Conservation (phyloP, 2,329 filamentous ascomycete genomes). For the Cercospora zeae-maydis region DNA sequence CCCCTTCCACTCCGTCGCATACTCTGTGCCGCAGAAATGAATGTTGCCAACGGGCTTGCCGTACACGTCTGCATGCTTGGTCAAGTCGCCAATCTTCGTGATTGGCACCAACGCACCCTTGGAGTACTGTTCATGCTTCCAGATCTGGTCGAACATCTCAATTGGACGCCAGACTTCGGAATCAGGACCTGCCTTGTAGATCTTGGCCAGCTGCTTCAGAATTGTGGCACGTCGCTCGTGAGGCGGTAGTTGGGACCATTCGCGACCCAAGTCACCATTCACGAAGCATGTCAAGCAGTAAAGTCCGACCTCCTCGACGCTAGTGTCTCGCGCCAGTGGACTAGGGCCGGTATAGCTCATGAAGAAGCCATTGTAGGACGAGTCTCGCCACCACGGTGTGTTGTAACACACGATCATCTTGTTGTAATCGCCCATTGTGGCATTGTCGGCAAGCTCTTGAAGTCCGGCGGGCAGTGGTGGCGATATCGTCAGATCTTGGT, state of each 20-base stretch:
- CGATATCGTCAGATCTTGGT: constrained; percentile 3
- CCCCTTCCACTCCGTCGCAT: constrained; percentile 12
- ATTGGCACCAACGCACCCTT: constrained; percentile 4
- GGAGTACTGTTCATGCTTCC: constrained; percentile 6
- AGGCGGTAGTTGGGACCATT: constrained; percentile 5
- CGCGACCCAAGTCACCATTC: not conserved
- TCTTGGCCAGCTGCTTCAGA: constrained; percentile 6
- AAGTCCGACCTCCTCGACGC: not conserved
- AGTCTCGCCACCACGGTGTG: constrained; percentile 7
- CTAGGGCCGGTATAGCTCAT: constrained; percentile 5
- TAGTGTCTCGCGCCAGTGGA: constrained; percentile 4
- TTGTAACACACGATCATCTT: constrained; percentile 7
- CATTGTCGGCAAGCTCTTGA: not conserved
- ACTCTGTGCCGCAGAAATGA: constrained; percentile 17
- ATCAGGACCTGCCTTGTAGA: constrained; percentile 7
- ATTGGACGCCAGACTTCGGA: constrained; percentile 4
- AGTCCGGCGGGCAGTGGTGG: not conserved
- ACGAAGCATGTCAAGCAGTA: constrained; percentile 13
- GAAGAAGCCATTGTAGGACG: constrained; percentile 9
- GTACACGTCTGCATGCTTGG: constrained; percentile 7
- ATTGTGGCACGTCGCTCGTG: constrained; percentile 4
- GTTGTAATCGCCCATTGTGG: constrained; percentile 8
- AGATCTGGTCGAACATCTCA: constrained; percentile 9
- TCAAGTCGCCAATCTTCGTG: constrained; percentile 2
- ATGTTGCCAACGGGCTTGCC: constrained; percentile 8